Evolutionary conservation across 2,329 filamentous ascomycete genomes (phyloP).

Genomic region (Arthrobotrys pseudoclavata): DNA sequence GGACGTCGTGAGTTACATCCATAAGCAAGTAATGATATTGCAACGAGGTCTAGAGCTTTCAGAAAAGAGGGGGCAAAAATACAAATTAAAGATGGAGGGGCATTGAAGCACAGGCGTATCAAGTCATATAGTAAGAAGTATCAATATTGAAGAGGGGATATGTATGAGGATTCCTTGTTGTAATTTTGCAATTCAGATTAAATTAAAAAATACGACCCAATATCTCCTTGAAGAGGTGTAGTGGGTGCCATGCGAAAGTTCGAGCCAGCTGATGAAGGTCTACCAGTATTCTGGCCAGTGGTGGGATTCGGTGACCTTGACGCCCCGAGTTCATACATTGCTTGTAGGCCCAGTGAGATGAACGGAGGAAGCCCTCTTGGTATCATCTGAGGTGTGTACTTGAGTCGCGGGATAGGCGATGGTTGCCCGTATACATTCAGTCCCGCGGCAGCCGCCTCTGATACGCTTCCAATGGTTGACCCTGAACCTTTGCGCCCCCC

Average conservation of each 20-base stretch:
- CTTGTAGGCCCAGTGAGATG: not conserved
- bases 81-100: not conserved
- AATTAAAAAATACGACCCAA: not conserved
- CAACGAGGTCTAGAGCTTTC: no score
- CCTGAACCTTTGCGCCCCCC: constrained; percentile 34
- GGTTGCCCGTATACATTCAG: not conserved
- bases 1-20: no score
- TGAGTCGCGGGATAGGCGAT: constrained; percentile 10
- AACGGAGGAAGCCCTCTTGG: not conserved
- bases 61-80: no score
- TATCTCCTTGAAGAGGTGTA: constrained; percentile 4
- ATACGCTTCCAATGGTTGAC: constrained; percentile 36
- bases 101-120: not conserved
- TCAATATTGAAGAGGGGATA: not conserved
- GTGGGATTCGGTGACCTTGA: constrained; percentile 8
- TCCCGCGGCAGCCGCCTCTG: not conserved
- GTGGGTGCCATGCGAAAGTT: constrained; percentile 20
- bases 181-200: constrained; percentile 2
- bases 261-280: not conserved
- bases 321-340: not conserved
- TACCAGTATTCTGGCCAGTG: constrained; percentile 1
- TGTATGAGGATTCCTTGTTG: constrained; percentile 2
- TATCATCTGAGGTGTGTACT: constrained; percentile 4
- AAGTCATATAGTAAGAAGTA: not conserved
- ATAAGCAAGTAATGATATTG: no score